A percentile compares a stretch with the other conserved stretches of the same genome.
phyloP scores from a whole-genome alignment of 2,329 filamentous ascomycete genomes.

The Epichloe sylvatica region DNA sequence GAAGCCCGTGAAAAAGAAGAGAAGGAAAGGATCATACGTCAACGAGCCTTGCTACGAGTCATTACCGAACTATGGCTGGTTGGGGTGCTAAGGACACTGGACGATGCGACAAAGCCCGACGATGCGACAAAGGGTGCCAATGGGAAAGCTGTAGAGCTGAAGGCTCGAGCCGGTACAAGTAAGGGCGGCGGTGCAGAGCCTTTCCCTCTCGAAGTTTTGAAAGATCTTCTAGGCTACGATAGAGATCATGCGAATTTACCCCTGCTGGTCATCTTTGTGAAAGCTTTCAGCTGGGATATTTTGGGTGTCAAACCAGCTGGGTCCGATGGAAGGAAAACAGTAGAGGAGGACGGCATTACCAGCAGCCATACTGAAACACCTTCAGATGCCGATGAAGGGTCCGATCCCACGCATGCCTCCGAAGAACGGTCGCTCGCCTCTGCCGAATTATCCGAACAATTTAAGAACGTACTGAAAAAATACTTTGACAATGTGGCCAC shows the following conservation, averaged over 20 bases:
- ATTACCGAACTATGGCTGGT: conserved; percentile 96
- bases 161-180: conserved; percentile 36
- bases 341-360: conserved; percentile 66
- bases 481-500: conserved; percentile 90
- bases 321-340: conserved; percentile 67
- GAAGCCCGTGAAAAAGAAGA: conserved; percentile 91
- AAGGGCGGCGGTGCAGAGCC: conserved; percentile 63
- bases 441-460: conserved; percentile 68
- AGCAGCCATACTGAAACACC: conserved; percentile 24
- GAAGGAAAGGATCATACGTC: conserved; percentile 77
- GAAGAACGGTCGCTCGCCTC: conserved; percentile 59
- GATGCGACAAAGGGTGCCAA: conserved; percentile 47
- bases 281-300: conserved; percentile 91
- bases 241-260: conserved; percentile 84
- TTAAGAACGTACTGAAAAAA: conserved; percentile 71
- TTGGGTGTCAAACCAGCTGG: conserved; percentile 61
- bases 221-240: conserved; percentile 88
- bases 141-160: conserved; percentile 48
- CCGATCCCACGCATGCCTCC: conserved; percentile 26
- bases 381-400: conserved; percentile 38
- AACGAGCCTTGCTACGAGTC: conserved; percentile 73
- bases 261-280: conserved; percentile 86
- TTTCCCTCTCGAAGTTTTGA: conserved; percentile 93
- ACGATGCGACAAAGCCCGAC: conserved; percentile 48
- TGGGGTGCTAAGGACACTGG: conserved; percentile 68